Conservation (phyloP, 2,329 filamentous ascomycete genomes). For the Rachicladosporium sp. region DNA sequence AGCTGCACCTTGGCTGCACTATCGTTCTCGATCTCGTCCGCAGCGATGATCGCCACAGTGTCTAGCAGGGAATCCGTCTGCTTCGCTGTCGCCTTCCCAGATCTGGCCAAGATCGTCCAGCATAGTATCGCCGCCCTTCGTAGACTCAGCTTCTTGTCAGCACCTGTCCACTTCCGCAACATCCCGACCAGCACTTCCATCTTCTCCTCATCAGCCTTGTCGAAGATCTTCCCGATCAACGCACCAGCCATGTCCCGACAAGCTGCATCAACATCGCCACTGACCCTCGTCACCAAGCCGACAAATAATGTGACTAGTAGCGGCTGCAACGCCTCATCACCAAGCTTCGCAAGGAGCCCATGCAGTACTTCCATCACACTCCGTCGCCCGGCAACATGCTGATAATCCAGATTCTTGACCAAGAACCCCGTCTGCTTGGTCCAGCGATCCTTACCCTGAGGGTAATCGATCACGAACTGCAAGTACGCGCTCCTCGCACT, state of each 20-base stretch:
- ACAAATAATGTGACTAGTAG: slow-evolving; percentile 72
- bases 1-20: slow-evolving; percentile 55
- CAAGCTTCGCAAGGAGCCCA: slow-evolving; percentile 72
- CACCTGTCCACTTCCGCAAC: slow-evolving; percentile 57
- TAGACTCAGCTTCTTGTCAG: slow-evolving; percentile 59
- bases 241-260: slow-evolving; percentile 73
- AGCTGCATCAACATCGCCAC: slow-evolving; percentile 77
- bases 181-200: slow-evolving; percentile 55
- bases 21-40: slow-evolving; percentile 39
- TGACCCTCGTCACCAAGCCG: slow-evolving; percentile 70
- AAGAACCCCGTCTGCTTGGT: slow-evolving; percentile 81
- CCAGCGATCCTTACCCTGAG: slow-evolving; percentile 81
- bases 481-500: slow-evolving; percentile 81
- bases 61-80: slow-evolving; percentile 50
- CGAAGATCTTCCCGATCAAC: slow-evolving; percentile 70
- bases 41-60: slow-evolving; percentile 39
- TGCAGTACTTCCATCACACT: slow-evolving; percentile 90
- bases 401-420: slow-evolving; percentile 80
- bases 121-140: slow-evolving; percentile 64
- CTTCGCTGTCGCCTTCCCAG: slow-evolving; percentile 48
- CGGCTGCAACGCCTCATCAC: slow-evolving; percentile 70
- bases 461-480: slow-evolving; percentile 89
- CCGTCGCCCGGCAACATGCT: slow-evolving; percentile 74
- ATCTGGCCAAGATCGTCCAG: slow-evolving; percentile 73
- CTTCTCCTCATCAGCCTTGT: slow-evolving; percentile 61